Evolutionary conservation across 2,329 filamentous ascomycete genomes (phyloP), one percentile per base, ranked within the genome.

Genomic region (Aphanocladium album): DNA sequence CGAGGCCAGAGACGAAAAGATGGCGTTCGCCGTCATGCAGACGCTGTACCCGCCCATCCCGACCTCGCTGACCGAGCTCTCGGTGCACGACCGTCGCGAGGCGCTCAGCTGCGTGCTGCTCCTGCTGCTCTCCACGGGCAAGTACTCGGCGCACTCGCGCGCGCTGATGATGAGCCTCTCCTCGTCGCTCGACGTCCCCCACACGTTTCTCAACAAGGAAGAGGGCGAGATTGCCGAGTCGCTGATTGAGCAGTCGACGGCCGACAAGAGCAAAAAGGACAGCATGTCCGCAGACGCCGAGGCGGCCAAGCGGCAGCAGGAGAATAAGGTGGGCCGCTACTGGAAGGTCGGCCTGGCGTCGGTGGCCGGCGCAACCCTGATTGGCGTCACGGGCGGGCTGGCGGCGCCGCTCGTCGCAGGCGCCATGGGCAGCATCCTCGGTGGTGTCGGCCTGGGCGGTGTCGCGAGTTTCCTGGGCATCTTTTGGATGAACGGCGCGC

Each of bases 261-360:
- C 76, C 4, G 71, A 76, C n/a, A 72, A 76, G 9, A 69, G 71
- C 62, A 65, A 72, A 63, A 70, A 71, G 64, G 63, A 81, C 23
- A 65, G 68, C 49, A 88, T 96, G 79, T 88, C 87, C 0, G 90
- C 89, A 1, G 89, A 93, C 63, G 84, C 87, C 1, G 91, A 95
- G 71, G 87, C 86, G 0, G 84, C 89, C 69, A 89, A 89, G 70
- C 85, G 88, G 58, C 83, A 83, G 16, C 86, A 93, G 64, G 83
- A 90, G 62, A 89, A 89, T 59, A 85, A 89, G 66, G 76, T 82
- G 9, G 80, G 84, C 21, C 80, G 92, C 9, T 89, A 89, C 71
- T 96, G 91, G 90, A 97, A 96, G 71, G 91, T 97, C 21, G 91
- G 93, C 0, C 79, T 97, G 27, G 93, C 93, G 0, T 90, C 89